These are phyloP conservation scores for Tephrocybe sp. DNA, from an alignment of 768 basidiomycete species.

Conservation along the genomic window DNA sequence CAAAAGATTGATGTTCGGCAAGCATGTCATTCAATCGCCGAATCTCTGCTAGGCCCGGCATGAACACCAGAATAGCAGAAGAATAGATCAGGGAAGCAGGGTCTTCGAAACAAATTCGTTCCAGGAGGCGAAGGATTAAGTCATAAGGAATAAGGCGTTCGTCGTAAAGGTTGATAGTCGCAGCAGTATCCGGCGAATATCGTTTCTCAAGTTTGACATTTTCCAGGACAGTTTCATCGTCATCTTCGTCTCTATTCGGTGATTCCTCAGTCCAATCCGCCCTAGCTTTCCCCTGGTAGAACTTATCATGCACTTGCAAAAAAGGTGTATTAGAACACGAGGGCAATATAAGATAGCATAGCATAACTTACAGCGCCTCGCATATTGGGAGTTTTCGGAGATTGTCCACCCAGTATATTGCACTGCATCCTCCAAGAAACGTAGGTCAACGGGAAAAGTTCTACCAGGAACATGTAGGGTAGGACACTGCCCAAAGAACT, in stretches of 20 bases:
- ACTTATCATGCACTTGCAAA: constrained; percentile 59
- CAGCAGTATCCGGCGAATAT: constrained; percentile 73
- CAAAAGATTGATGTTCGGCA: constrained; percentile 70
- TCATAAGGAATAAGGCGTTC: constrained; percentile 90
- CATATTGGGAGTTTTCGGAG: constrained; percentile 78
- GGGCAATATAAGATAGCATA: neutral
- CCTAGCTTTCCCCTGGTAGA: constrained; percentile 55
- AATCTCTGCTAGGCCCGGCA: constrained; percentile 95
- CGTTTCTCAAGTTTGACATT: constrained; percentile 65
- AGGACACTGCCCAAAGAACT: constrained; percentile 84
- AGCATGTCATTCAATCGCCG: constrained; percentile 82
- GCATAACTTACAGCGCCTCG: constrained; percentile 54
- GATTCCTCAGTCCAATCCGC: constrained; percentile 81
- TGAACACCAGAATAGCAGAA: constrained; percentile 82
- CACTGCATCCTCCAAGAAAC: constrained; percentile 89
- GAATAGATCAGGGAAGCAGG: constrained; percentile 53
- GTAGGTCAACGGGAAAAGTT: constrained; percentile 87
- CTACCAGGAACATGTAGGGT: constrained; percentile 88
- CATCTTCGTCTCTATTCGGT: constrained; percentile 61
- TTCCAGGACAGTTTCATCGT: constrained; percentile 45
- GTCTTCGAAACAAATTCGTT: constrained; percentile 77
- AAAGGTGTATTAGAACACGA: constrained; percentile 3
- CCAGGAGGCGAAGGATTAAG: constrained; percentile 79
- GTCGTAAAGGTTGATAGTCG: constrained; percentile 82
- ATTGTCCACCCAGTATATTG: constrained; percentile 79